phyloP scores from a whole-genome alignment of 179 eudicot species.

The Spergularia azorica region DNA sequence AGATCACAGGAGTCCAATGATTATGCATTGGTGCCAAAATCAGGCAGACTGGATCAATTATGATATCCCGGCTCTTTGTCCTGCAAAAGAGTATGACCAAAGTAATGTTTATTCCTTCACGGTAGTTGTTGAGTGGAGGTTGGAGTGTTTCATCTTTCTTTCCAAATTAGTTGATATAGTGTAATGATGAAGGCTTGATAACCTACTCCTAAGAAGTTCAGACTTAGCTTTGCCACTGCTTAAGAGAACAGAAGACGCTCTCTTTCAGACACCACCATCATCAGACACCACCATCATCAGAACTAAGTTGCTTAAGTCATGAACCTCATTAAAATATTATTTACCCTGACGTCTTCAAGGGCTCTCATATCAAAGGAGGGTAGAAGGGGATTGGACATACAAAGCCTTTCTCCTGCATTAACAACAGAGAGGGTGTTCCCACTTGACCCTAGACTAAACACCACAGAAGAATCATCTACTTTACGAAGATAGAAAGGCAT shows the following conservation, averaged over 20 bases:
- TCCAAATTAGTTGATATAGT: neutral
- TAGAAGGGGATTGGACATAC: too few species aligned
- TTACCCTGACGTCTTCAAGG: too few species aligned
- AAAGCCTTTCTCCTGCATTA: neutral
- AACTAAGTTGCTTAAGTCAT: neutral
- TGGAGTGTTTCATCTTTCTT: neutral
- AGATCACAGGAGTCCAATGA: neutral
- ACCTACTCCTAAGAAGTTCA: neutral
- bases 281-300: slow-evolving; percentile 4
- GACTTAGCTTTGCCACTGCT: neutral
- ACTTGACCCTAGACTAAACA: neutral
- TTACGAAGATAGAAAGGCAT: neutral
- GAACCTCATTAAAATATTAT: neutral
- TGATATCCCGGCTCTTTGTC: neutral
- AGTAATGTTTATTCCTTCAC: neutral
- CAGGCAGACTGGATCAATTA: neutral
- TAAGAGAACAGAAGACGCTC: neutral
- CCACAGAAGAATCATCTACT: neutral
- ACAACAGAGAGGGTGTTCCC: neutral
- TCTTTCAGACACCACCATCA: neutral
- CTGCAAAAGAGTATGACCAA: neutral
- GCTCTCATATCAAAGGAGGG: too few species aligned
- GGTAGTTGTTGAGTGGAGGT: neutral
- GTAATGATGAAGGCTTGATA: neutral
- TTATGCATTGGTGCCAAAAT: neutral